Percentiles rank a stretch among this genome's conserved stretches.
These are phyloP conservation scores for Beauveria brongniartii DNA, from an alignment of 2,329 filamentous ascomycete genomes.

Conservation along the genomic window DNA sequence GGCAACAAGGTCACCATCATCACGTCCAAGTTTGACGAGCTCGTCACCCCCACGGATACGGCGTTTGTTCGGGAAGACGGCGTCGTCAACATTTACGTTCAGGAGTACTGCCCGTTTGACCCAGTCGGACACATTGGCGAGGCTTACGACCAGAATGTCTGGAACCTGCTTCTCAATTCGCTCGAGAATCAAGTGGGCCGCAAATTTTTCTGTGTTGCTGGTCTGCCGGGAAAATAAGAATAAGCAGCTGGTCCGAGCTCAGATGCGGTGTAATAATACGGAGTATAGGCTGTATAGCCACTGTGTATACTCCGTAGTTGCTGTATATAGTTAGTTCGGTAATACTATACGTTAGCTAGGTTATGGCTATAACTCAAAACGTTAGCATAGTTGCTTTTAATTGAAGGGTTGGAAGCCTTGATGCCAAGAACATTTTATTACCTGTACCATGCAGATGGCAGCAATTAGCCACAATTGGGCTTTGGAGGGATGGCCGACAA, in stretches of 20 bases:
- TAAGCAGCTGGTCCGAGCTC: neutral
- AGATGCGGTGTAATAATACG: neutral
- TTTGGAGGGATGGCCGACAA: neutral
- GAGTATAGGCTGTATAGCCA: no score
- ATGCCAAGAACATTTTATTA: neutral
- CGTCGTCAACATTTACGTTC: slow-evolving; percentile 15
- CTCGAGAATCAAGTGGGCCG: slow-evolving; percentile 11
- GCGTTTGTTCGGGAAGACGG: slow-evolving; percentile 12
- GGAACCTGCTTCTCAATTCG: slow-evolving; percentile 14
- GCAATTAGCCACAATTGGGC: neutral
- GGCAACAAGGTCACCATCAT: slow-evolving; percentile 16
- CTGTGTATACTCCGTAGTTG: no score
- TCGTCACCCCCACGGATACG: slow-evolving; percentile 12
- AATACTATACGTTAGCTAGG: no score
- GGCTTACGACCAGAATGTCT: slow-evolving; percentile 13
- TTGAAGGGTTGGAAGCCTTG: neutral
- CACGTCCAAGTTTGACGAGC: slow-evolving; percentile 12
- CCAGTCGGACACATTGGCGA: slow-evolving; percentile 15
- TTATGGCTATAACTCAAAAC: neutral
- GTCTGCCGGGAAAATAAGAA: slow-evolving; percentile 3
- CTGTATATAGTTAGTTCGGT: no score
- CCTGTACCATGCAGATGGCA: neutral
- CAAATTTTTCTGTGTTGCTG: slow-evolving; percentile 8
- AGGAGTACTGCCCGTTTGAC: slow-evolving; percentile 15
- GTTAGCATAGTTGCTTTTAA: neutral